Base-by-base conservation (phyloP, 208 protist genomes). In the Tetramitus jugosus region DNA sequence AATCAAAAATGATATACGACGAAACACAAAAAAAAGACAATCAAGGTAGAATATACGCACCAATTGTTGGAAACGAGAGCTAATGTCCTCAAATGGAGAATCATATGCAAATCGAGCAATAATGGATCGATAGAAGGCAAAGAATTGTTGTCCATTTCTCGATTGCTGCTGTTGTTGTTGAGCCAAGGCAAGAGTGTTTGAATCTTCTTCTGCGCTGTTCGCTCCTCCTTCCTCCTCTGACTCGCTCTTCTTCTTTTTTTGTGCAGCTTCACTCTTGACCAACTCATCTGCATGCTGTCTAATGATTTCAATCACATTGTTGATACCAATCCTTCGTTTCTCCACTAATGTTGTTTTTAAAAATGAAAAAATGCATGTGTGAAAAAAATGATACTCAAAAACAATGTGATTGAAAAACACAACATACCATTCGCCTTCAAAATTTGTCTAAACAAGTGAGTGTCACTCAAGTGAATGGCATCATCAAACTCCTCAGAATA, bases 91-190 rank as follows among this genome's bases (percentile, higher is more conserved):
- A 74, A 74, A 74, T 17, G 67, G 67, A 74, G 42, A 56, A 1
- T 74, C 67, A 53, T 74, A 74, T 37, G 67, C 67, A 74, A 74
- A 74, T 53, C 67, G 29, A 35, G 42, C 7, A 46, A 74, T 74
- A 0, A 74, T 10, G 6, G 2, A 4, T 26, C 31, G 23, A 53
- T 74, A 74, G 2, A 7, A 14, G 31, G 43, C 26, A 49, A 71
- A 71, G 17, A 71, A 71, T 6, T 33, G 4, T 62, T 6, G 20
- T 8, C 43, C 62, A 8, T 69, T 37, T 56, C 20, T 10, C 20
- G 49, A 56, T 56, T 56, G 14, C 49, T 56, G 49, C 49, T 56
- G n/a, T n/a, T n/a, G n/a, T n/a, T n/a, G n/a, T n/a, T n/a, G n/a
- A n/a, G n/a, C n/a, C n/a, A n/a, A n/a, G n/a, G n/a, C n/a, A n/a